Percentiles rank a stretch among this genome's conserved stretches.
phyloP scores from a whole-genome alignment of 768 basidiomycete species.

The Mycena leptocephala region DNA sequence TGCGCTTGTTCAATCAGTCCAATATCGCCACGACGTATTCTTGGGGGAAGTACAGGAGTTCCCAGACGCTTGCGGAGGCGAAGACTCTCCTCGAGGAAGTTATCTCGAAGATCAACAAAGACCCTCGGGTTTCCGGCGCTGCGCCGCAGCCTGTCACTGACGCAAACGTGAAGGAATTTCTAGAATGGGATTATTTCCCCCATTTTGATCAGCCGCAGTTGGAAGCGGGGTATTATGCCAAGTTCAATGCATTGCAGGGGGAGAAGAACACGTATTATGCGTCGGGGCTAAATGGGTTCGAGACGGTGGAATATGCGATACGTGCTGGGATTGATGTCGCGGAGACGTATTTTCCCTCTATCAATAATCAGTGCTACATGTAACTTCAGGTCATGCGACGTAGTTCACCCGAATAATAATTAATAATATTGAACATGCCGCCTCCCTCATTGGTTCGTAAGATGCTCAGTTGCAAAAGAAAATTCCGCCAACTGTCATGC shows the following conservation, averaged over 20 bases:
- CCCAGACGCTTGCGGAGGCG: slow-evolving; percentile 4
- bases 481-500: slow-evolving; percentile 5
- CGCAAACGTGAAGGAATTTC: slow-evolving; percentile 12
- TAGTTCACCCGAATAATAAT: slow-evolving; percentile 7
- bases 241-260: slow-evolving; percentile 16
- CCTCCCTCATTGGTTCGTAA: slow-evolving; percentile 1
- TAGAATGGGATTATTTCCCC: slow-evolving; percentile 16
- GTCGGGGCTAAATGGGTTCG: slow-evolving; percentile 19
- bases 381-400: slow-evolving; percentile 5
- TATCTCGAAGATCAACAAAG: slow-evolving; percentile 6
- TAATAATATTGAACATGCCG: neutral
- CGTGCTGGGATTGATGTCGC: slow-evolving; percentile 16
- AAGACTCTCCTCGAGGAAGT: neutral
- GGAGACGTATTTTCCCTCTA: slow-evolving; percentile 14
- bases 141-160: slow-evolving; percentile 8
- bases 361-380: slow-evolving; percentile 9
- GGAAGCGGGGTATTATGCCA: slow-evolving; percentile 10
- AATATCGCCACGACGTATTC: slow-evolving; percentile 15
- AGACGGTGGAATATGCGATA: slow-evolving; percentile 17
- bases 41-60: slow-evolving; percentile 2
- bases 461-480: slow-evolving; percentile 2
- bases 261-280: slow-evolving; percentile 17
- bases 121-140: neutral
- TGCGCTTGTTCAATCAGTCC: slow-evolving; percentile 20
- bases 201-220: slow-evolving; percentile 13